Evolutionary conservation across 345 rosid genomes (phyloP), one percentile per base, ranked within the genome.

Genomic region (Luvunga scandens): DNA sequence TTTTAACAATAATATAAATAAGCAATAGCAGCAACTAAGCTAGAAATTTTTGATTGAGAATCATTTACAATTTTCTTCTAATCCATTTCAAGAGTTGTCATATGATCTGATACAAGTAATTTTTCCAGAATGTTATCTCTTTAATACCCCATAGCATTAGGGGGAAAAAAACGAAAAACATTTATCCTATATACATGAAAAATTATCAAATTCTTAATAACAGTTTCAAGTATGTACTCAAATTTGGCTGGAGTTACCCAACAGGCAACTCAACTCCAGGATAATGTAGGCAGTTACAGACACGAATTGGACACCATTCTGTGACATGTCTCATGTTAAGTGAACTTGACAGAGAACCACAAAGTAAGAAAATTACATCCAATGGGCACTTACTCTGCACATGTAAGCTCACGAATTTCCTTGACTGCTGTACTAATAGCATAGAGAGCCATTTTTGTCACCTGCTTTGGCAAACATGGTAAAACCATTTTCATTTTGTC

Each of bases 361-460:
- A 2, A 24, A 31, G 16, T 31, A 50, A 39, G 13, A 19, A 0
- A n/a, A 53, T 66, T 53, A 36, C 28, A 66, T 69, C 73, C 27
- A 27, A 30, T 27, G 50, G 80, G 60, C 69, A 83, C 86, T 84
- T 78, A 86, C 85, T 81, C 87, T n/a, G 85, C 83, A 28, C 84
- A 80, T 48, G 97, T 91, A 72, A 94, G 89, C 77, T 94, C 89
- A n/a, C 84, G 93, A 45, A 96, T 88, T 84, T 94, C 92, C 79
- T 86, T 86, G 69, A 94, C 79, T 66, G 99, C 98, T 75, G 83
- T 77, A 66, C 84, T 86, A 64, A 91, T 81, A 71, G 93, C 87
- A 75, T 86, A 65, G 28, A 96, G 82, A 0, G 97, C 90, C 98
- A 96, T 92, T 86, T 87, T 91, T 90, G 90, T 89, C 87, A 91